phyloP scores from a whole-genome alignment of 1,284 basidiomycete genomes.

The Termitomyces sp. region DNA sequence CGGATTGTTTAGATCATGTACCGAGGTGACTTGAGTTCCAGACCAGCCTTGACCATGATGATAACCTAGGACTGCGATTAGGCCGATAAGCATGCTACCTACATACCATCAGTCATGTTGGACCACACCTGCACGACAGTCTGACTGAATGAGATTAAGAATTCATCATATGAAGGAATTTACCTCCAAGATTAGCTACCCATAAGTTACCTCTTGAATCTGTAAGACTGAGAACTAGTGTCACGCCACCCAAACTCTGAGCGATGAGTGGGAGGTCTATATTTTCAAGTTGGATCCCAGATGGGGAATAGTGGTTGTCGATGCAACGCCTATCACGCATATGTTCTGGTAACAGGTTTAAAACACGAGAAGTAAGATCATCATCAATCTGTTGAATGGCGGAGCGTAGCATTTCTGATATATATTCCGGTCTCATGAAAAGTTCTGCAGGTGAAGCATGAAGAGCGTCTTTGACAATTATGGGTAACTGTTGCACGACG shows the following conservation, averaged over 20 bases:
- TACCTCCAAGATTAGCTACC: slow-evolving; percentile 50
- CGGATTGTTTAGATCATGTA: slow-evolving; percentile 46
- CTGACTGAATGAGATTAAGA: slow-evolving; percentile 5
- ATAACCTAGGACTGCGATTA: slow-evolving; percentile 36
- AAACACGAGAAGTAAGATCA: slow-evolving; percentile 41
- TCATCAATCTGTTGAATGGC: slow-evolving; percentile 33
- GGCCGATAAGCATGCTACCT: slow-evolving; percentile 8
- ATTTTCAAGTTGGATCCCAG: slow-evolving; percentile 20
- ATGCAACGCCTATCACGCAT: slow-evolving; percentile 16
- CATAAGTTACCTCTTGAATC: slow-evolving; percentile 48
- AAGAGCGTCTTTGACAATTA: slow-evolving; percentile 37
- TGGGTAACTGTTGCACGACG: slow-evolving; percentile 36
- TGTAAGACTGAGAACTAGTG: slow-evolving; percentile 45
- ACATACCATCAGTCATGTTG: not conserved
- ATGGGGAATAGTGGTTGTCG: not conserved
- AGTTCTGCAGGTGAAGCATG: slow-evolving; percentile 27
- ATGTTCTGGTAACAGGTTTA: slow-evolving; percentile 39
- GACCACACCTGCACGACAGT: slow-evolving; percentile 49
- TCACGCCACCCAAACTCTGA: slow-evolving; percentile 49
- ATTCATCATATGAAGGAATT: slow-evolving; percentile 14
- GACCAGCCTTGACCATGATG: slow-evolving; percentile 27
- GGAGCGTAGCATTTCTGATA: slow-evolving; percentile 35
- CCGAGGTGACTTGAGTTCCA: slow-evolving; percentile 32
- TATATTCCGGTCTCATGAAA: slow-evolving; percentile 25
- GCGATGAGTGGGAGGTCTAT: slow-evolving; percentile 20